These are phyloP conservation scores for Ballota nigra DNA, from an alignment of 257 asterid species.

Conservation along the genomic window DNA sequence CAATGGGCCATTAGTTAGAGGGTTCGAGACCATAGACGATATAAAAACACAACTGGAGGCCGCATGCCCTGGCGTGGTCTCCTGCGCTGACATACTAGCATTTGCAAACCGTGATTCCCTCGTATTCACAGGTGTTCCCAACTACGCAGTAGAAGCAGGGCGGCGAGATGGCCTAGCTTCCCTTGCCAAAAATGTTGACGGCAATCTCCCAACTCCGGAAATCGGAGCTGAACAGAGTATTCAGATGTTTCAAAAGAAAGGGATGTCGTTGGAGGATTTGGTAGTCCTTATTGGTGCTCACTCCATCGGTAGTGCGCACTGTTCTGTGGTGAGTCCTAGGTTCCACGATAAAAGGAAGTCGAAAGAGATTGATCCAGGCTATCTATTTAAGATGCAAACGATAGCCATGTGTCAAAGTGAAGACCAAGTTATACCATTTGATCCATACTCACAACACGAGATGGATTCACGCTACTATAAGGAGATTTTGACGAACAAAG, in stretches of 20 bases:
- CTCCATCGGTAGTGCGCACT: conserved; percentile 60
- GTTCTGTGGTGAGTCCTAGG: conserved; percentile 32
- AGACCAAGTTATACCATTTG: conserved; percentile 41
- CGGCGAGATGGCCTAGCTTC: conserved; percentile 50
- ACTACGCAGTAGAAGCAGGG: conserved; percentile 40
- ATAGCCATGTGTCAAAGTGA: conserved; percentile 32
- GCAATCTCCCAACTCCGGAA: conserved; percentile 40
- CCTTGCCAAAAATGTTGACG: conserved; percentile 34
- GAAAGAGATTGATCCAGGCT: conserved; percentile 37
- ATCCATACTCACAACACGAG: conserved; percentile 44
- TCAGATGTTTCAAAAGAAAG: conserved; percentile 38
- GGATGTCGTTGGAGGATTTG: conserved; percentile 48
- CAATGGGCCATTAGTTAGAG: conserved; percentile 43
- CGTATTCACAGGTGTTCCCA: conserved; percentile 44
- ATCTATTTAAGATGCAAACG: conserved; percentile 33
- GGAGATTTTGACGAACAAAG: conserved; percentile 40
- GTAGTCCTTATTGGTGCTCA: conserved; percentile 59
- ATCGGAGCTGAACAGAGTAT: conserved; percentile 23
- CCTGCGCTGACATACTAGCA: conserved; percentile 61
- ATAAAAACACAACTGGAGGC: conserved; percentile 46
- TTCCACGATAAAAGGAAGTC: conserved; percentile 28
- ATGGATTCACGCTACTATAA: conserved; percentile 56
- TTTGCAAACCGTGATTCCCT: conserved; percentile 54
- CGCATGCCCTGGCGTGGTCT: conserved; percentile 57
- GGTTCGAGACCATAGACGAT: conserved; percentile 43